phyloP scores from a whole-genome alignment of 2,329 filamentous ascomycete species.

The Zalaria sp. region DNA sequence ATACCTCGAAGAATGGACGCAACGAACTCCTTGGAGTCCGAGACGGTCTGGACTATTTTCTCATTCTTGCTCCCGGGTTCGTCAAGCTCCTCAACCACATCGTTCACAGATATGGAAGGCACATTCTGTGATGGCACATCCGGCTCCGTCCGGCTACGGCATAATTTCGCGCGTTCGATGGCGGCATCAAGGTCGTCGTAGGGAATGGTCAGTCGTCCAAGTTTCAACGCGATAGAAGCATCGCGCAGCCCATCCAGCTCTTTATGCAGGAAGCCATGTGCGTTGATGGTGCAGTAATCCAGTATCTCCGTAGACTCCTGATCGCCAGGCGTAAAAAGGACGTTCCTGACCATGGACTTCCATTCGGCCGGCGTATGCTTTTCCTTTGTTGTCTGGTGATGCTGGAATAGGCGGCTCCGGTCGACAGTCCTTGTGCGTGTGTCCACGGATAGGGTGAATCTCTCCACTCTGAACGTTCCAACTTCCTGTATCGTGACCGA shows the following conservation, averaged over 20 bases:
- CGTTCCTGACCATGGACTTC: conserved; percentile 73
- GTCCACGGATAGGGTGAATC: conserved; percentile 74
- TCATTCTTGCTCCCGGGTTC: conserved; percentile 60
- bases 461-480: conserved; percentile 73
- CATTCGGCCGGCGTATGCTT: conserved; percentile 76
- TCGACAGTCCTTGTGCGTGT: conserved; percentile 86
- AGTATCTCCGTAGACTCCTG: conserved; percentile 75
- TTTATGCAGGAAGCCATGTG: conserved; percentile 81
- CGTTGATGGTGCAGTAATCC: conserved; percentile 75
- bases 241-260: conserved; percentile 78
- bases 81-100: conserved; percentile 3
- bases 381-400: conserved; percentile 49
- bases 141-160: conserved; percentile 23
- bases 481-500: conserved; percentile 65
- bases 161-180: conserved; percentile 37
- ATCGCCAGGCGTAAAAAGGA: conserved; percentile 78
- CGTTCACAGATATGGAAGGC: conserved; percentile 6
- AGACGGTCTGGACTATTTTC: conserved; percentile 65
- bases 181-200: conserved; percentile 70
- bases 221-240: conserved; percentile 76
- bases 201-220: conserved; percentile 79
- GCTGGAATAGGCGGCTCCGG: conserved; percentile 75
- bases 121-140: conserved; percentile 19
- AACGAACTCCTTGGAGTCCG: conserved; percentile 84
- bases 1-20: conserved; percentile 83